Base-by-base conservation (phyloP, 306 rosid species). In the Dryas alaskensis region DNA sequence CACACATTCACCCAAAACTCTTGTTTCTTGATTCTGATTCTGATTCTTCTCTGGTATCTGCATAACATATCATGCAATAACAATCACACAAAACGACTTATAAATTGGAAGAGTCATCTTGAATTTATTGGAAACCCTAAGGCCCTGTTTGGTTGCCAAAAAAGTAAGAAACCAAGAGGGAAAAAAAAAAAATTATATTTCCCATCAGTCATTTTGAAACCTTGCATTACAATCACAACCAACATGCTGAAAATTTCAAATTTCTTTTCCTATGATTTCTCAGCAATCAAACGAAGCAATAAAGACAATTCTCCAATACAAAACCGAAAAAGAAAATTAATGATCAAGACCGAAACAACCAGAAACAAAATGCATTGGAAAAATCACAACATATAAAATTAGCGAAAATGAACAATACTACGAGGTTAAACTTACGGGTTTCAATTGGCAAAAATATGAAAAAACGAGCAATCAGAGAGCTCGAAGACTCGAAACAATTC, bases 1-100 rank as follows among this genome's bases (percentile, higher is more conserved):
- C 44, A 12, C 42, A 7, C 75, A 69, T 77, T 65, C 73, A 76
- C 58, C 54, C 31, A 45, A 72, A 70, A 77, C 60, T 62, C 75
- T 70, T 64, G 63, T 59, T 68, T 5, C 53, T 46, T 71, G 79
- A 76, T 51, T 73, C 79, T 6, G 54, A 73, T 74, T 77, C 71
- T 66, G 72, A 65, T 76, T 75, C 86, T 61, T 70, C 53, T 72
- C 73, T 69, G 58, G 16, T 75, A 78, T 67, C 92, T 88, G 81
- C 86, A 79, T 57, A 70, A 52, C 75, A 81, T 25, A 48, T 25
- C 40, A 79, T 43, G 16, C 7, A 60, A 60, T 19, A 14, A 57
- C 13, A 66, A 19, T 67, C 75, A 42, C 71, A 40, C 50, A 57
- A 39, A 27, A 52, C 2, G 60, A 16, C 49, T 57, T 11, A 80